A percentile compares a stretch with the other conserved stretches of the same genome.
These are phyloP conservation scores for Aspergillus homomorphus DNA, from an alignment of 495 filamentous ascomycete genomes.

Conservation along the genomic window DNA sequence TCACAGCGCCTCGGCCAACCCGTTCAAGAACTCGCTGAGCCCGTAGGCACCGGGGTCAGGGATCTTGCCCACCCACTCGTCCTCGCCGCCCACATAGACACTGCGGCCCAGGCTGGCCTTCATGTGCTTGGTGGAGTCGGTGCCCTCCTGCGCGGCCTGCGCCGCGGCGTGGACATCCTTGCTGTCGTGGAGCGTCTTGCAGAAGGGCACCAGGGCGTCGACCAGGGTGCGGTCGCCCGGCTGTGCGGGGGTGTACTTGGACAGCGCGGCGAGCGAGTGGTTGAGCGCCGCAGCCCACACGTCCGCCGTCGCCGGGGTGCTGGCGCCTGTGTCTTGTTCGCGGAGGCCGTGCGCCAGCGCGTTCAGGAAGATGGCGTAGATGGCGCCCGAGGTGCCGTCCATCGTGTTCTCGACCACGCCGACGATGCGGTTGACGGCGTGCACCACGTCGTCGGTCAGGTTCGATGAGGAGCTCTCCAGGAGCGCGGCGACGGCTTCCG, in stretches of 20 bases:
- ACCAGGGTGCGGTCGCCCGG: slow-evolving; percentile 87
- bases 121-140: slow-evolving; percentile 87
- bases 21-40: slow-evolving; percentile 74
- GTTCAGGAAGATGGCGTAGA: slow-evolving; percentile 96
- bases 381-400: slow-evolving; percentile 93
- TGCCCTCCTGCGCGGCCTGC: slow-evolving; percentile 68
- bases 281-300: slow-evolving; percentile 75
- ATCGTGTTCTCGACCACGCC: slow-evolving; percentile 81
- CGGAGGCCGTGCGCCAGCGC: slow-evolving; percentile 75
- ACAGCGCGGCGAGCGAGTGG: slow-evolving; percentile 65
- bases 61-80: slow-evolving; percentile 67
- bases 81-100: slow-evolving; percentile 87
- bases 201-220: slow-evolving; percentile 87
- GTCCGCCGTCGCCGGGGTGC: slow-evolving; percentile 46
- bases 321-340: slow-evolving; percentile 47
- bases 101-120: slow-evolving; percentile 80
- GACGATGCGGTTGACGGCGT: slow-evolving; percentile 73
- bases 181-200: slow-evolving; percentile 61
- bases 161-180: slow-evolving; percentile 67
- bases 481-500: slow-evolving; percentile 75
- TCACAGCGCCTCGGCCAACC: slow-evolving; percentile 58
- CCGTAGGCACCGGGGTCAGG: slow-evolving; percentile 93
- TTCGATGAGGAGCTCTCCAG: slow-evolving; percentile 49
- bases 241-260: slow-evolving; percentile 84
- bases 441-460: slow-evolving; percentile 63